Evolutionary conservation across 2,329 filamentous ascomycete genomes (phyloP).

Genomic region (Fusarium ramigenum): DNA sequence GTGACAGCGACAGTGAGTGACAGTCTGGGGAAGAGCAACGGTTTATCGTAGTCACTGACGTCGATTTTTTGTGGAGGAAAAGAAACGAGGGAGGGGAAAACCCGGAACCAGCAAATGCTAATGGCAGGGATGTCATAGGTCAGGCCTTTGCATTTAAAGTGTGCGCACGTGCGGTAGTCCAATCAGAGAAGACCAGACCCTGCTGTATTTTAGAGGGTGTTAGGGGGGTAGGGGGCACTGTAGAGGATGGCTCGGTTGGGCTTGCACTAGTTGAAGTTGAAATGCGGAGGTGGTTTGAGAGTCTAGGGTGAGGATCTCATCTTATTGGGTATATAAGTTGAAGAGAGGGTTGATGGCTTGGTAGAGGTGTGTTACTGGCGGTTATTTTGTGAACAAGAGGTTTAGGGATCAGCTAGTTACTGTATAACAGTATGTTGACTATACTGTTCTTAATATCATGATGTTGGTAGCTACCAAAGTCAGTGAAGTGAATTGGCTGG

Average conservation of each 20-base stretch:
- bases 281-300: slow-evolving; percentile 11
- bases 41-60: slow-evolving; percentile 31
- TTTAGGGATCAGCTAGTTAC: neutral
- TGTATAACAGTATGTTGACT: neutral
- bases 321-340: slow-evolving; percentile 17
- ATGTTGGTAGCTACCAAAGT: neutral
- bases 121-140: slow-evolving; percentile 51
- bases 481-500: neutral
- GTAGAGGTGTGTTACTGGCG: slow-evolving; percentile 8
- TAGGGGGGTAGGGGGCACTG: neutral
- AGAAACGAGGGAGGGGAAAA: neutral
- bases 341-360: slow-evolving; percentile 10
- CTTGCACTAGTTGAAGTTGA: slow-evolving; percentile 16
- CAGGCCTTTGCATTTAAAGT: slow-evolving; percentile 30
- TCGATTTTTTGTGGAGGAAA: slow-evolving; percentile 32
- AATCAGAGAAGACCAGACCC: neutral
- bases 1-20: slow-evolving; percentile 2
- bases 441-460: neutral
- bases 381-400: slow-evolving; percentile 6
- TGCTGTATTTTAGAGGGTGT: neutral
- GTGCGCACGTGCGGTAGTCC: neutral
- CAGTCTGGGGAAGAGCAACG: slow-evolving; percentile 11
- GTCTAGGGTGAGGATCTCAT: slow-evolving; percentile 7
- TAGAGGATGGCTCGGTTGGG: slow-evolving; percentile 15
- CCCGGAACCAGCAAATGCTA: slow-evolving; percentile 34